Evolutionary conservation across 208 protist genomes (phyloP), one percentile per base, ranked within the genome.

Genomic region (Leishmania mexicana): DNA sequence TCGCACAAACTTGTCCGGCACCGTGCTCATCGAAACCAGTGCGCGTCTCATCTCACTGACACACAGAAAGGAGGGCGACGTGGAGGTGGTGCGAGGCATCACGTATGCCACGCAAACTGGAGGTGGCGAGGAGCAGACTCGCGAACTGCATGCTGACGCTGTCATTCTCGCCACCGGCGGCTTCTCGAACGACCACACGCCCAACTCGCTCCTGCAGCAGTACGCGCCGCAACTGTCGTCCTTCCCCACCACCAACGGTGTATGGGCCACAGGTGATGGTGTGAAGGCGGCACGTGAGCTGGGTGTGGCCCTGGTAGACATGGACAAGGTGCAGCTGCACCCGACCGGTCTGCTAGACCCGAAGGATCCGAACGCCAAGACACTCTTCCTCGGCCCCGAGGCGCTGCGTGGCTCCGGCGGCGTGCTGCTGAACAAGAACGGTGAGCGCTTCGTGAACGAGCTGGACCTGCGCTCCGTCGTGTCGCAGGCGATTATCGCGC

Each of bases 281-380:
- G 89, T 96, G 4, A 95, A 94, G 81, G 83, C 87, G 28, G 93
- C 89, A 3, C 87, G 85, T 70, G 70, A 86, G 31, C 75, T 98
- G 40, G 93, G 93, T 58, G 96, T 87, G 21, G 74, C 40, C 35
- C 83, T 97, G 17, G 87, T 98, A 3, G 93, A 99, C 84, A 98
- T 99, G 95, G 96, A 98, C 84, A 91, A 98, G 84, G 94, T 99
- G 73, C 95, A 98, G 86, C 84, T 99, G 24, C 98, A 99, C 81
- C 98, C 98, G 24, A 99, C 98, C 35, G 97, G 95, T 24, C 96
- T 99, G 31, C 75, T 99, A 42, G 84, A 99, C 81, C 96, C 97
- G 19, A 93, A 92, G 31, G 89, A 99, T 47, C 98, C 98, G 0
- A 72, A 79, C 21, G 89, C 83, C n/a, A 81, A 81, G 57, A 96